Base-by-base conservation (phyloP, 2,329 filamentous ascomycete genomes). In the Beauveria brongniartii region DNA sequence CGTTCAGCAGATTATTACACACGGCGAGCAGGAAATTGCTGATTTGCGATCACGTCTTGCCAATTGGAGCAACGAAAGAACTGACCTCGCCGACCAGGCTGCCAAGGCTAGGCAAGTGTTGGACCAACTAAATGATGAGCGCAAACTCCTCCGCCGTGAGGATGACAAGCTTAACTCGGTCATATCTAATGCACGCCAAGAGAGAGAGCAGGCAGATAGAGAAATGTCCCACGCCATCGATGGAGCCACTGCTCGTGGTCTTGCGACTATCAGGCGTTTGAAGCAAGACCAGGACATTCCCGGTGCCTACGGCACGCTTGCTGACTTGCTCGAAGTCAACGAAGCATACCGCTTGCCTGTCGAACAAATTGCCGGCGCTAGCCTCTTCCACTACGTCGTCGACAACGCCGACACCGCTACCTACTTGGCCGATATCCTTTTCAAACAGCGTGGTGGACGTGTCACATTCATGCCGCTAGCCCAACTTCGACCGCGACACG, bases 401-500 rank as follows among this genome's bases (percentile, higher is more conserved):
- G 93, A 99, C 72, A 93, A 89, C 55, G 91, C 95, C 63, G 85
- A 89, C 46, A 97, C 92, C 0, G 92, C 92, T 1, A 91, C 90
- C 1, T 84, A 85, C 66, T 83, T 97, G 40, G 85, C 94, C 48
- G 89, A 93, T 66, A 83, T 86, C 16, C 79, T 99, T 30, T 89
- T 92, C 70, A 87, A 86, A 65, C 86, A 91, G 66, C 89, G 86
- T 63, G 88, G 89, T 18, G 94, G 94, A 14, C 85, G 94, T 70
- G 83, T 99, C 20, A 99, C 95, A 0, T 97, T 97, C 69, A 93
- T 97, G 82, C 94, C 94, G 0, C 80, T 99, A 22, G 93, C 91
- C 64, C 87, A 92, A 64, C 78, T 99, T 40, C 86, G 85, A 58
- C 83, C 86, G 0, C 86, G 86, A 61, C 80, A 84, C 18, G 76